Evolutionary conservation across 768 basidiomycete species (phyloP).

Genomic region (Pluteus cervinus): DNA sequence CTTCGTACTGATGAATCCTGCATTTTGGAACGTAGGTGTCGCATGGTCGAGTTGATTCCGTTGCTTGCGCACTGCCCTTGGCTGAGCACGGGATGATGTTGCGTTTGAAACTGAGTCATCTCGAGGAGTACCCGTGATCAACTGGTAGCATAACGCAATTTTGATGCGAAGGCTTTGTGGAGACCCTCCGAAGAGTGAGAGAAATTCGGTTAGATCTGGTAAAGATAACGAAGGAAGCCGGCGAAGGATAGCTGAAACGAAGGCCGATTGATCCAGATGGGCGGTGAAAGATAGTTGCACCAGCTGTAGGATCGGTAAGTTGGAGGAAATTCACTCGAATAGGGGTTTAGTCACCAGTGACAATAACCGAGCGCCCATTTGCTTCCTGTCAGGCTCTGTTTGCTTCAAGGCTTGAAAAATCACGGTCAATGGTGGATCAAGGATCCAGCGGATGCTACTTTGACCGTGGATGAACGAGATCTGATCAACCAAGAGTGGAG

Average conservation of each 20-base stretch:
- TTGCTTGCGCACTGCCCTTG: no score
- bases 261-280: conserved; percentile 31
- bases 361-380: conserved; percentile 28
- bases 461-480: conserved; percentile 42
- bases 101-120: no score
- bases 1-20: no score
- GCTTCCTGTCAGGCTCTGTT: conserved; percentile 19
- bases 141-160: conserved; percentile 33
- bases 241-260: conserved; percentile 28
- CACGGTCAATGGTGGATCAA: conserved; percentile 43
- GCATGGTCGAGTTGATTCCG: no score
- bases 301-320: conserved; percentile 20
- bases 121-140: no score
- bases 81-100: no score
- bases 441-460: conserved; percentile 48
- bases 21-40: no score
- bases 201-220: conserved; percentile 24
- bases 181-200: conserved; percentile 30
- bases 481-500: conserved; percentile 20
- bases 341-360: conserved; percentile 18
- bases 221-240: conserved; percentile 22
- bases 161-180: conserved; percentile 33
- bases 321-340: conserved; percentile 9
- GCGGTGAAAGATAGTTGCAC: conserved; percentile 29
- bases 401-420: conserved; percentile 31